A percentile compares a stretch with the other conserved stretches of the same genome.
Evolutionary conservation across 495 filamentous ascomycete species (phyloP).

Genomic region (Cudoniella acicularis): DNA sequence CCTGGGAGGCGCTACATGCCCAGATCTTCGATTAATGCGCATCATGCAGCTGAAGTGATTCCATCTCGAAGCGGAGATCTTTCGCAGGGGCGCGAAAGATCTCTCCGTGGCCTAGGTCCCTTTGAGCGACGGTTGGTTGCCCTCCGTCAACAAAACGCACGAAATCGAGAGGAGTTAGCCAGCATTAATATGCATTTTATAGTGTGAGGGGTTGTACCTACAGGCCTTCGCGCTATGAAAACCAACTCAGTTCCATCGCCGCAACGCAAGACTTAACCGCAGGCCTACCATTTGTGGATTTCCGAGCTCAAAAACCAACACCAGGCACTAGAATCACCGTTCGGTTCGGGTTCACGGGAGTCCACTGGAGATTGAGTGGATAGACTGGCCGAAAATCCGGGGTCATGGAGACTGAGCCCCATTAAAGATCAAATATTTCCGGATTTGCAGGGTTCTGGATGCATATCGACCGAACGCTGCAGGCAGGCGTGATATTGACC

Average conservation of each 20-base stretch:
- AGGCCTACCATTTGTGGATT: neutral
- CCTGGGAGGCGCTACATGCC: neutral
- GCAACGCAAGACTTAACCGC: slow-evolving; percentile 1
- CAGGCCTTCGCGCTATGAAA: neutral
- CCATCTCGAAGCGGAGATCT: neutral
- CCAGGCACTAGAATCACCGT: neutral
- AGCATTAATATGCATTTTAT: neutral
- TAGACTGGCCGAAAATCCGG: slow-evolving; percentile 25
- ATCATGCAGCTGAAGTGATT: neutral
- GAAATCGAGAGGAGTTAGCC: neutral
- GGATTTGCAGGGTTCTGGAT: neutral
- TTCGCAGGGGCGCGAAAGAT: neutral
- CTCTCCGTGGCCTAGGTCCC: neutral
- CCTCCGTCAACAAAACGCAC: neutral
- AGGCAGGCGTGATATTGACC: neutral
- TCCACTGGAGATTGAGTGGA: slow-evolving; percentile 1
- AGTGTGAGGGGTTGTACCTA: neutral
- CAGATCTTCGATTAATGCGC: neutral
- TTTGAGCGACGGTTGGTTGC: neutral
- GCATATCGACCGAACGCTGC: neutral
- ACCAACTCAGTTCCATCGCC: neutral
- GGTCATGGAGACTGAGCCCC: slow-evolving; percentile 7
- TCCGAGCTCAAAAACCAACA: neutral
- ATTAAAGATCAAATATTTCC: neutral
- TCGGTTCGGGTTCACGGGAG: neutral